Conservation (phyloP, 768 basidiomycete species). For the Termitomyces titanicus region DNA sequence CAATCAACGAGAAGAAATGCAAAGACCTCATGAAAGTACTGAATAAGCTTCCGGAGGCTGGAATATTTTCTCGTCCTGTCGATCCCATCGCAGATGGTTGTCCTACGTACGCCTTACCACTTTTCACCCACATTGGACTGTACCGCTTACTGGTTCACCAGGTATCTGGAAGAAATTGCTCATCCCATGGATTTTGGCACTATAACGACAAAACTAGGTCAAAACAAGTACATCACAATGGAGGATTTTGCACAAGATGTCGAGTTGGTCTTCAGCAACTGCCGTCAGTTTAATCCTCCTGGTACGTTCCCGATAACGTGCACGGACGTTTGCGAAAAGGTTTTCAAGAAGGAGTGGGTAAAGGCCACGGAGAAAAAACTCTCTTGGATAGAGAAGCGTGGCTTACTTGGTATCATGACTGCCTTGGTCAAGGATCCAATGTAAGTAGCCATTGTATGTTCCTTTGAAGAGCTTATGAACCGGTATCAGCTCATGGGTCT, state of each 20-base stretch:
- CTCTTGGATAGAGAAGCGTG: slow-evolving; percentile 75
- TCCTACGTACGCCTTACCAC: slow-evolving; percentile 67
- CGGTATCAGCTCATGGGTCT: slow-evolving; percentile 60
- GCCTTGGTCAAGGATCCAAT: slow-evolving; percentile 64
- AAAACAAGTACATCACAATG: slow-evolving; percentile 72
- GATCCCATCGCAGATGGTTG: slow-evolving; percentile 82
- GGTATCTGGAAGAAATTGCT: slow-evolving; percentile 89
- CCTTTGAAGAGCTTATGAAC: slow-evolving; percentile 1
- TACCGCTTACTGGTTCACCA: slow-evolving; percentile 22
- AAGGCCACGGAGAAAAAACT: slow-evolving; percentile 73
- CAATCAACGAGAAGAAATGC: slow-evolving; percentile 83
- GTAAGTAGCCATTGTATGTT: slow-evolving; percentile 25
- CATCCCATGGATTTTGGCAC: slow-evolving; percentile 95
- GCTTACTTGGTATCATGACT: slow-evolving; percentile 66
- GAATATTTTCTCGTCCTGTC: slow-evolving; percentile 78
- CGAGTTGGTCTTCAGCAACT: slow-evolving; percentile 83
- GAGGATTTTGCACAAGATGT: slow-evolving; percentile 79
- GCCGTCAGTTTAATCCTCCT: slow-evolving; percentile 88
- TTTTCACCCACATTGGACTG: not conserved
- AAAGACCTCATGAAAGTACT: slow-evolving; percentile 64
- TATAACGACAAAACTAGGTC: slow-evolving; percentile 62
- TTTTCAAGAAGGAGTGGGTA: slow-evolving; percentile 84
- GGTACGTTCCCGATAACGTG: slow-evolving; percentile 70
- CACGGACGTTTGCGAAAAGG: slow-evolving; percentile 70
- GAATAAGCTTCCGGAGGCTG: slow-evolving; percentile 58